These are phyloP conservation scores for Mycena vulgaris DNA, from an alignment of 768 basidiomycete species.

Conservation along the genomic window DNA sequence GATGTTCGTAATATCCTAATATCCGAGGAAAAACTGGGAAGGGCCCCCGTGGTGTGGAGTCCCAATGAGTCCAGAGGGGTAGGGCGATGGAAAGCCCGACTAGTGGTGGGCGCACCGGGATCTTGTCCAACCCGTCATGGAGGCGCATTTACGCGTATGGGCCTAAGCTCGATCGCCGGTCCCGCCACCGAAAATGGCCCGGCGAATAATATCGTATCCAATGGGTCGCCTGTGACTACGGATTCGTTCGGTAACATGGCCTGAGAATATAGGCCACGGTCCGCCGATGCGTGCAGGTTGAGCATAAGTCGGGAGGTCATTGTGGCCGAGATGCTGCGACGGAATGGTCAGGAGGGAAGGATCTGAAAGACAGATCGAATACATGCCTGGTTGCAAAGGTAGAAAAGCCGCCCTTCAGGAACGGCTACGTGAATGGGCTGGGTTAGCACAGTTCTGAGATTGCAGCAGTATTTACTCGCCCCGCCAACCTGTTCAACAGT, in stretches of 20 bases:
- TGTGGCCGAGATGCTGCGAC: neutral
- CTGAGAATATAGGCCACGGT: constrained; percentile 3
- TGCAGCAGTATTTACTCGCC: neutral
- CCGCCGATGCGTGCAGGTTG: constrained; percentile 12
- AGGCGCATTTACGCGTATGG: too few relatives aligned
- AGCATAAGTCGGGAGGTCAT: constrained; percentile 15
- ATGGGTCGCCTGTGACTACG: neutral
- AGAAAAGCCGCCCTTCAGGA: constrained; percentile 1
- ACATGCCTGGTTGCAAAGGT: constrained; percentile 1
- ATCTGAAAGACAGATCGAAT: too few relatives aligned
- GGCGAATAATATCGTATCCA: neutral
- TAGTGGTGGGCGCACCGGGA: too few relatives aligned
- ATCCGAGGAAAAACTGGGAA: too few relatives aligned
- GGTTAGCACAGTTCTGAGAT: neutral
- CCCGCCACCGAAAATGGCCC: neutral
- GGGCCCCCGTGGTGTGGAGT: too few relatives aligned
- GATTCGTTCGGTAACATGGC: neutral
- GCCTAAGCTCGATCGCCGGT: neutral
- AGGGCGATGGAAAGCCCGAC: too few relatives aligned
- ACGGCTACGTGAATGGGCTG: neutral
- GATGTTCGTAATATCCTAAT: too few relatives aligned
- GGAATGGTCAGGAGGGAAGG: neutral
- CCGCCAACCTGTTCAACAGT: neutral
- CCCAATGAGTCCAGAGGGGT: too few relatives aligned
- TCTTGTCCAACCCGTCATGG: neutral